Evolutionary conservation across 768 basidiomycete genomes (phyloP), one percentile per base, ranked within the genome.

Genomic region (Gloeophyllum trabeum): DNA sequence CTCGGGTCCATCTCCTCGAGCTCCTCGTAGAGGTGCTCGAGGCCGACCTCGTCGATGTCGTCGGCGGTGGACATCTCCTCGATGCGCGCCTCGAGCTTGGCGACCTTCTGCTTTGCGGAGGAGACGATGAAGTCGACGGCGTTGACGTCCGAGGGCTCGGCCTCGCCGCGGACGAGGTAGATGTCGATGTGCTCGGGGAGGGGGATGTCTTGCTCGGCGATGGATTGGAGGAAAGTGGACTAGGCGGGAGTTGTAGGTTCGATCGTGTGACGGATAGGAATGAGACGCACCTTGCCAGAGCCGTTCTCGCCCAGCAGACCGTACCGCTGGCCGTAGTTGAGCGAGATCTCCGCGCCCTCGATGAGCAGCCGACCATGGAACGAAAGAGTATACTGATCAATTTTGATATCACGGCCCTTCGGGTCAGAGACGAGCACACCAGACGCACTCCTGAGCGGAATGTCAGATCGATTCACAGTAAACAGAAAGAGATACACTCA

Each of bases 301-400:
- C 94, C 94, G 58, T 99, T 98, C 61, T 97, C 91, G 26, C 94
- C 94, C 34, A 99, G 69, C 24, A 99, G 70, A 61, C 96, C 96
- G 55, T 99, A 99, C 49, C 89, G 68, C 56, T 93, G 87, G 1
- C 90, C 90, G 51, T 92, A 90, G 58, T 90, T 90, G 47, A 90
- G 78, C 3, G 83, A 63, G 39, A 90, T 72, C 60, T 82, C 77
- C 3, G 80, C 81, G 24, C 65, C 64, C 45, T 81, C 79, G 43
- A 87, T 70, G 46, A 87, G 71, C 22, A 94, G 68, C 38, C 96
- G 76, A 19, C 96, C 96, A 54, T 99, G 96, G 75, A 98, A 99
- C 2, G 92, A 96, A 25, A 99, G 75, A 0, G 93, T 96, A 61
- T 79, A 99, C 19, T 81, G 73, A 55, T 96, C 91, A 53, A 98